These are phyloP conservation scores for Hevea brasiliensis DNA, from an alignment of 345 rosid genomes.

Conservation along the genomic window DNA sequence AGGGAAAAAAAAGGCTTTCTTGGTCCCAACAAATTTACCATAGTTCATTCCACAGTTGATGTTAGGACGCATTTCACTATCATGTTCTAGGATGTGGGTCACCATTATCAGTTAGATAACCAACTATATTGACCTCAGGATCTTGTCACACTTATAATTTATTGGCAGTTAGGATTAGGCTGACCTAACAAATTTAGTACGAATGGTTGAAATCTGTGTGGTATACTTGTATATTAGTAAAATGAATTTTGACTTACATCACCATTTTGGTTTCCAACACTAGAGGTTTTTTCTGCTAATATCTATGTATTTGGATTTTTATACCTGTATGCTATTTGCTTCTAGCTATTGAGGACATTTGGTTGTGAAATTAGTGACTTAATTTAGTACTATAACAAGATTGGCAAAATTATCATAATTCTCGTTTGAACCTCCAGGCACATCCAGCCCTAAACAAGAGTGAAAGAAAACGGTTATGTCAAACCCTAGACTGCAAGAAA, in stretches of 20 bases:
- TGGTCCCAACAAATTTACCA: conserved; percentile 5
- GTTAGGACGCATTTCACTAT: conserved; percentile 24
- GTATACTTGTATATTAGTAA: neutral
- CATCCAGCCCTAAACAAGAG: conserved; percentile 80
- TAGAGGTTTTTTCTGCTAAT: neutral
- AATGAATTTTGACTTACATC: neutral
- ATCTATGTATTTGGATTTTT: neutral
- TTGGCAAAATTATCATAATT: neutral
- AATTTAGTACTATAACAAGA: neutral
- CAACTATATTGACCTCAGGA: conserved; percentile 53
- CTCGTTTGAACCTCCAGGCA: conserved; percentile 41
- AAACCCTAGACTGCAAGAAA: conserved; percentile 87
- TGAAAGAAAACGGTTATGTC: conserved; percentile 78
- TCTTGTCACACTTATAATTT: conserved; percentile 15
- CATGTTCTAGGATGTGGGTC: conserved; percentile 37
- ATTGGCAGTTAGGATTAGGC: conserved; percentile 35
- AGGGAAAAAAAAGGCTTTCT: conserved; percentile 1
- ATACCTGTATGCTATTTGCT: too few species aligned
- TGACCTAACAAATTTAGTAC: conserved; percentile 27
- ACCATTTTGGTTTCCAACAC: neutral
- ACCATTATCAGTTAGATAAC: conserved; percentile 39
- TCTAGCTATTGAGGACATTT: too few species aligned
- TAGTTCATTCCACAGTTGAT: neutral
- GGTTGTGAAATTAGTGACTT: too few species aligned
- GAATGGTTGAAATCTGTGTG: neutral